These are phyloP conservation scores for Scutellaria galericulata DNA, from an alignment of 257 asterid genomes.

Conservation along the genomic window DNA sequence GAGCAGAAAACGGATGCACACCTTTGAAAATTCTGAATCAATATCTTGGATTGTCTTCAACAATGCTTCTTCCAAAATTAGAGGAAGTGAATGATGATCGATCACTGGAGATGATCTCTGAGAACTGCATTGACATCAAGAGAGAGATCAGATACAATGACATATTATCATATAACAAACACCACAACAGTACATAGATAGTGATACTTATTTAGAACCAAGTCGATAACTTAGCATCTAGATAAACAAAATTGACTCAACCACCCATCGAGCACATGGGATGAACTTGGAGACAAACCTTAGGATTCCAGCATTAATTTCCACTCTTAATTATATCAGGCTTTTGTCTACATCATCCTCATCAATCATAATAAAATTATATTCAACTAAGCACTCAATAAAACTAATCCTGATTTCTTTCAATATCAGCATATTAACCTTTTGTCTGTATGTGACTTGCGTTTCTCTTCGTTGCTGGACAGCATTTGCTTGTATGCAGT, in stretches of 20 bases:
- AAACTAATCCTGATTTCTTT: slow-evolving; percentile 3
- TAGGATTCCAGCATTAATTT: slow-evolving; percentile 15
- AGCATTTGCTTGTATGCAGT: slow-evolving; percentile 45
- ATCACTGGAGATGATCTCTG: slow-evolving; percentile 28
- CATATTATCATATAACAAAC: slow-evolving; percentile 1
- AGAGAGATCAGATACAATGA: slow-evolving; percentile 22
- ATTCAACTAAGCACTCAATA: neutral
- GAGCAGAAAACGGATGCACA: slow-evolving; percentile 30
- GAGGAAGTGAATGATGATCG: slow-evolving; percentile 39
- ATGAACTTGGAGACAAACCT: neutral
- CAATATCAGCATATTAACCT: slow-evolving; percentile 38
- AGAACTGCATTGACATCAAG: slow-evolving; percentile 42
- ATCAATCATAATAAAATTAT: neutral
- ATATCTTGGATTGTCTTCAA: slow-evolving; percentile 66
- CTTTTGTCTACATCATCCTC: slow-evolving; percentile 8
- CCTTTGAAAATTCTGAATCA: slow-evolving; percentile 69
- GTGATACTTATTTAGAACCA: neutral
- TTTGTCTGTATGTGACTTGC: slow-evolving; percentile 29
- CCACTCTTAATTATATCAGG: neutral
- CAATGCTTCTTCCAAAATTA: slow-evolving; percentile 61
- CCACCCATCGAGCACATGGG: neutral
- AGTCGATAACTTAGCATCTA: neutral
- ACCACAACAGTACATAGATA: neutral
- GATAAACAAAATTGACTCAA: neutral
- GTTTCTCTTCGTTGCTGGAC: slow-evolving; percentile 35